Percentiles rank a stretch among this genome's conserved stretches.
phyloP scores from a whole-genome alignment of 768 basidiomycete species.

The Hericium alpestre region DNA sequence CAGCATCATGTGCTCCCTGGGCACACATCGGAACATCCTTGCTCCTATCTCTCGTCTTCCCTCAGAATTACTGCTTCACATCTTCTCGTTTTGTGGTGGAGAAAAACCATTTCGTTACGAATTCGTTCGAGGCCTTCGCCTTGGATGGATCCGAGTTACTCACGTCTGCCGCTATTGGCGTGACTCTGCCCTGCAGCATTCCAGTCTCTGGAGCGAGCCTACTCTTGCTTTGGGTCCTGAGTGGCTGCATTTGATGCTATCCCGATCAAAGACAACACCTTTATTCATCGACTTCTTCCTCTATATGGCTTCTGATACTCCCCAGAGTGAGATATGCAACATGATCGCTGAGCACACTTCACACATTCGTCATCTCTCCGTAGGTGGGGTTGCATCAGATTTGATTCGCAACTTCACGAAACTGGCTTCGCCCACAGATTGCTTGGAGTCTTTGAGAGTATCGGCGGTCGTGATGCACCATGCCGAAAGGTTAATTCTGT shows the following conservation, averaged over 20 bases:
- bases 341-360: not conserved
- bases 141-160: slow-evolving; percentile 4
- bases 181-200: slow-evolving; percentile 3
- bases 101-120: not conserved
- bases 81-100: slow-evolving; percentile 3
- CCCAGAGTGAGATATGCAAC: too few species aligned
- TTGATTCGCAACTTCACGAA: not conserved
- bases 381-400: not conserved
- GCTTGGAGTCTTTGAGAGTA: not conserved
- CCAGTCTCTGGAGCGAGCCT: slow-evolving; percentile 3
- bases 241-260: slow-evolving; percentile 2
- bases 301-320: too few species aligned
- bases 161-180: slow-evolving; percentile 11
- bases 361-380: not conserved
- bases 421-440: not conserved
- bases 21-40: slow-evolving; percentile 1
- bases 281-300: too few species aligned
- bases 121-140: not conserved
- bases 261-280: not conserved
- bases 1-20: not conserved
- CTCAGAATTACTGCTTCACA: slow-evolving; percentile 2
- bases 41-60: slow-evolving; percentile 1
- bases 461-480: not conserved
- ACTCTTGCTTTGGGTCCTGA: not conserved
- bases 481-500: not conserved